These are phyloP conservation scores for Phycomyces nitens DNA, from an alignment of 192 early-diverging fungal species.

Conservation along the genomic window DNA sequence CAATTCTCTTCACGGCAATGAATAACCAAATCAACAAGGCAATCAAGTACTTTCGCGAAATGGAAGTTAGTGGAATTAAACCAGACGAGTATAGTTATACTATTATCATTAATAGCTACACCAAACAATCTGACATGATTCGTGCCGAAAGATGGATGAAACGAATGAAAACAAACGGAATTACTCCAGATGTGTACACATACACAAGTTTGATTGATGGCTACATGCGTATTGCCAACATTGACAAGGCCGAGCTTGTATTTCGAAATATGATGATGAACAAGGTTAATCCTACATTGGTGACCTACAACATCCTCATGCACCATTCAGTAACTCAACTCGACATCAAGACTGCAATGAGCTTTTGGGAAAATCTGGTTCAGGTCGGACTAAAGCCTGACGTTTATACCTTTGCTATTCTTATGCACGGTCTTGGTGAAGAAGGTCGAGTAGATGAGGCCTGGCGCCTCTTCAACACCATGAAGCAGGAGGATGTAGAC, in stretches of 20 bases:
- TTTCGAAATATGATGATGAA: conserved; percentile 34
- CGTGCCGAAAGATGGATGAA: conserved; percentile 26
- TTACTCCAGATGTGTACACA: conserved; percentile 23
- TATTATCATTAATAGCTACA: conserved; percentile 26
- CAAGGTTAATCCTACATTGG: conserved; percentile 31
- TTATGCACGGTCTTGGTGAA: conserved; percentile 32
- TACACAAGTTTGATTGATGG: conserved; percentile 40
- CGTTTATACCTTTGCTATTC: conserved; percentile 35
- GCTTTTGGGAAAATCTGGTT: conserved; percentile 30
- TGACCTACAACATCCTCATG: conserved; percentile 42
- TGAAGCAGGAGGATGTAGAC: conserved; percentile 21
- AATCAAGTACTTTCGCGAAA: conserved; percentile 17
- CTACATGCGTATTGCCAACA: conserved; percentile 24
- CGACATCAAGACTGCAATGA: conserved; percentile 34
- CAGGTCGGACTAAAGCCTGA: conserved; percentile 33
- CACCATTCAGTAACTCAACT: conserved; percentile 28
- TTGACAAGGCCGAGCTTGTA: conserved; percentile 30
- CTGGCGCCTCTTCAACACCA: conserved; percentile 30
- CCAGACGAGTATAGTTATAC: conserved; percentile 26
- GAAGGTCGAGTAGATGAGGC: conserved; percentile 31
- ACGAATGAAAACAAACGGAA: conserved; percentile 20
- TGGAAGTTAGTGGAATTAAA: conserved; percentile 9
- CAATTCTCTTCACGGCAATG: neutral
- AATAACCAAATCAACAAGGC: conserved; percentile 22
- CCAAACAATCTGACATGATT: conserved; percentile 21